A percentile compares a stretch with the other conserved stretches of the same genome.
Conservation (phyloP, 805 yeast species). For the Zygosaccharomyces rouxii region DNA sequence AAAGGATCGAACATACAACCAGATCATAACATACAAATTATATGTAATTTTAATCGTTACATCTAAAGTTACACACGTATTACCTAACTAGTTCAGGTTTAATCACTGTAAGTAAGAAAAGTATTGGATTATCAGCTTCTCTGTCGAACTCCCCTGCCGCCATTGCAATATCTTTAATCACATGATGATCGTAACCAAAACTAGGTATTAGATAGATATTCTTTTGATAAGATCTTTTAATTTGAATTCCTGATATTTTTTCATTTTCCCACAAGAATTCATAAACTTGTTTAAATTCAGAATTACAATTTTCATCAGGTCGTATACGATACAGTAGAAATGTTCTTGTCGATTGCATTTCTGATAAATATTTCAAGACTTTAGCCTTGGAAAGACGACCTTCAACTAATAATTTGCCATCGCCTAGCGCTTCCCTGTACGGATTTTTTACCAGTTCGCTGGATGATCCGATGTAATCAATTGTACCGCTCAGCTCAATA, state of each 20-base stretch:
- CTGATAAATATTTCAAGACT: constrained; percentile 22
- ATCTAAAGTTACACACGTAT: constrained; percentile 3
- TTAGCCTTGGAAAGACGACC: constrained; percentile 29
- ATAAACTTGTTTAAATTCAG: constrained; percentile 15
- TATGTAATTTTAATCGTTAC: constrained; percentile 4
- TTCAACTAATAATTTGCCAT: constrained; percentile 36
- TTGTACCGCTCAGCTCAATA: constrained; percentile 12
- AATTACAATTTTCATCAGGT: constrained; percentile 12
- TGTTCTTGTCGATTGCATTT: constrained; percentile 20
- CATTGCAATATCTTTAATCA: constrained; percentile 21
- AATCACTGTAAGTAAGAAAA: constrained; percentile 20
- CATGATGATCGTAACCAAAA: constrained; percentile 14
- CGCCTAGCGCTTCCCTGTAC: constrained; percentile 26
- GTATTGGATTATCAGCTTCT: neutral
- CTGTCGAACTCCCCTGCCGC: neutral
- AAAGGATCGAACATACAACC: neutral
- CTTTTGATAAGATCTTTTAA: constrained; percentile 20
- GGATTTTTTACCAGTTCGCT: constrained; percentile 14
- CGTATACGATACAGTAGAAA: constrained; percentile 21
- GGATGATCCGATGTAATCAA: constrained; percentile 18
- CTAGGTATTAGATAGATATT: constrained; percentile 36
- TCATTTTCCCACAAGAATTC: constrained; percentile 20
- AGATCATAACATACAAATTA: neutral
- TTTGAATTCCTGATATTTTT: constrained; percentile 23
- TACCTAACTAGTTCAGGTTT: constrained; percentile 19